Conservation (phyloP, 352 stramenopile species). For the Globisporangium splendens region DNA sequence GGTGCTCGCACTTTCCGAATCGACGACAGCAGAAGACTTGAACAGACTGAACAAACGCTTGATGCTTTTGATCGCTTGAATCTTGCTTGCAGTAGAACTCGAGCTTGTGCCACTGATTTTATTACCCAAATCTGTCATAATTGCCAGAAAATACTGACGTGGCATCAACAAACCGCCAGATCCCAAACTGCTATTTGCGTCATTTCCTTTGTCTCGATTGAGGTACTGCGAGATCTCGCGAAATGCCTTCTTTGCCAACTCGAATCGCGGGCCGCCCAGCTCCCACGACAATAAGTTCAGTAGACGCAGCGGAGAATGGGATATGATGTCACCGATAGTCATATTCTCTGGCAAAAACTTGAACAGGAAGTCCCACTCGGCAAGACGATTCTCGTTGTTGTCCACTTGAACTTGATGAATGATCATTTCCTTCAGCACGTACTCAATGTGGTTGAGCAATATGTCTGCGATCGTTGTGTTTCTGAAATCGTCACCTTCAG, state of each 20-base stretch:
- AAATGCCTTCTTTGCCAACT: slow-evolving; percentile 52
- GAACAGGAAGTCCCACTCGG: slow-evolving; percentile 72
- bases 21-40: slow-evolving; percentile 21
- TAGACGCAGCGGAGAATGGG: slow-evolving; percentile 42
- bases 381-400: slow-evolving; percentile 45
- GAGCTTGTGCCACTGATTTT: slow-evolving; percentile 44
- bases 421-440: slow-evolving; percentile 58
- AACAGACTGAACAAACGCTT: slow-evolving; percentile 67
- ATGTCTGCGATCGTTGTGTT: slow-evolving; percentile 36
- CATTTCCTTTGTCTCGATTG: slow-evolving; percentile 21
- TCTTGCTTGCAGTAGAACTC: slow-evolving; percentile 31
- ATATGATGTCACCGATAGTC: slow-evolving; percentile 58
- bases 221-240: slow-evolving; percentile 49
- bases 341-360: slow-evolving; percentile 60
- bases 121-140: slow-evolving; percentile 81
- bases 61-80: slow-evolving; percentile 73
- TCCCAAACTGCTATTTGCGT: slow-evolving; percentile 20
- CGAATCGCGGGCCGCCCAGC: slow-evolving; percentile 47
- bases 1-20: slow-evolving; percentile 21
- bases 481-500: slow-evolving; percentile 16
- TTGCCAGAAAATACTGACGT: slow-evolving; percentile 70
- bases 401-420: slow-evolving; percentile 55
- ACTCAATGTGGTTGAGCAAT: slow-evolving; percentile 44
- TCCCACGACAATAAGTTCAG: slow-evolving; percentile 68
- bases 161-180: slow-evolving; percentile 49